A percentile compares a stretch with the other conserved stretches of the same genome.
phyloP scores from a whole-genome alignment of 176 grass and related monocot genomes.

The Panicum miliaceum region DNA sequence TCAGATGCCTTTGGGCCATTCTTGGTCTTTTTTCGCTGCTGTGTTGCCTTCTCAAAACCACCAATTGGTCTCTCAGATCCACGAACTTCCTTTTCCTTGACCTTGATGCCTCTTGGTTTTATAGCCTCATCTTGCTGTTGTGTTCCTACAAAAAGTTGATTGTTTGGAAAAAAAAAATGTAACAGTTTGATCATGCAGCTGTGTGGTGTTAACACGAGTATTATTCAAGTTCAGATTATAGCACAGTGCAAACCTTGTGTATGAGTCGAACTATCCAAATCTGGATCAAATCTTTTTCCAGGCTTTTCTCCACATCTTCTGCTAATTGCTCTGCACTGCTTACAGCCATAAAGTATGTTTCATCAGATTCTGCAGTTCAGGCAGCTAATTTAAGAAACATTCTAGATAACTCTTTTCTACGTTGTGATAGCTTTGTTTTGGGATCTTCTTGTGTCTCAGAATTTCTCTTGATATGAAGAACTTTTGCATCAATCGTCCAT shows the following conservation, averaged over 20 bases:
- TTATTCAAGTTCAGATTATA: too few species aligned
- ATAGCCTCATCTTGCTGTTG: not conserved
- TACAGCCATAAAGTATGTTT: constrained; percentile 11
- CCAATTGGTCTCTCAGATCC: not conserved
- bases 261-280: not conserved
- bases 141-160: not conserved
- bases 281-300: not conserved
- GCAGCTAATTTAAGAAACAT: not conserved
- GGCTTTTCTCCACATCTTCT: constrained; percentile 1
- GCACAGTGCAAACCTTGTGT: not conserved
- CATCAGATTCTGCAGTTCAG: not conserved
- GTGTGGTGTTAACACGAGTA: too few species aligned
- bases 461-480: not conserved
- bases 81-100: not conserved
- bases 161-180: not conserved
- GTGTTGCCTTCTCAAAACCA: constrained; percentile 12
- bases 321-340: not conserved
- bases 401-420: not conserved
- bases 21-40: not conserved
- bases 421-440: not conserved
- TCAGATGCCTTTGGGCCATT: not conserved
- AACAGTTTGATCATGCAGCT: too few species aligned
- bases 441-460: not conserved
- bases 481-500: constrained; percentile 22
- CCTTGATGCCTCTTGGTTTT: not conserved